These are phyloP conservation scores for Sarcomyxa edulis DNA, from an alignment of 768 basidiomycete species.

Conservation along the genomic window DNA sequence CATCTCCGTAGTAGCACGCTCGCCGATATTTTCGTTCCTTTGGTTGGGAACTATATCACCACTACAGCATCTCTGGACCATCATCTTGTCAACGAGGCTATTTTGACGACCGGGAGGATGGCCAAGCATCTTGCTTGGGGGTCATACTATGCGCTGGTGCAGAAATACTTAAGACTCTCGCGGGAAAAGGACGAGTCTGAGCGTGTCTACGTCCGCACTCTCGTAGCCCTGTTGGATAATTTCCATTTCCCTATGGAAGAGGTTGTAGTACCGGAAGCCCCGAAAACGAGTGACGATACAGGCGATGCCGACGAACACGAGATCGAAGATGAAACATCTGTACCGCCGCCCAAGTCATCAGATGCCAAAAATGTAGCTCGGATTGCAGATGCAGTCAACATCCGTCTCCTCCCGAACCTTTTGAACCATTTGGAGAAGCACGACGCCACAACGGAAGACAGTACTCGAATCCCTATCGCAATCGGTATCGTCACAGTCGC, in stretches of 20 bases:
- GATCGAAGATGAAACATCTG: conserved; percentile 13
- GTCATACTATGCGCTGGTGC: conserved; percentile 73
- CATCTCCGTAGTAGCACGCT: conserved; percentile 65
- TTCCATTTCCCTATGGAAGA: conserved; percentile 90
- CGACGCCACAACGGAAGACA: conserved; percentile 74
- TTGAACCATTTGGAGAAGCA: conserved; percentile 79
- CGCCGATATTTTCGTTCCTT: conserved; percentile 79
- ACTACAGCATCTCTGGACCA: conserved; percentile 66
- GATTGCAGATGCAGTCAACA: conserved; percentile 74
- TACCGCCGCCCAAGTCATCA: conserved; percentile 1
- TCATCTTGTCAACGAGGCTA: conserved; percentile 87
- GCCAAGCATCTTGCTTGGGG: conserved; percentile 78
- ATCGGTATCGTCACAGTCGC: conserved; percentile 85
- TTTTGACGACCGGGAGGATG: conserved; percentile 72
- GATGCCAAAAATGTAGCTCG: conserved; percentile 21
- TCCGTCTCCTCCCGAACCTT: conserved; percentile 73
- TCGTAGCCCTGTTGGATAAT: conserved; percentile 81
- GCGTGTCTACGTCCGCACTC: conserved; percentile 75
- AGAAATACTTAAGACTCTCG: conserved; percentile 71
- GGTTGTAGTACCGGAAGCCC: conserved; percentile 28
- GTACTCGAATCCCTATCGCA: conserved; percentile 82
- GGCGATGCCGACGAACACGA: conserved; percentile 26
- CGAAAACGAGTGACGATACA: conserved; percentile 19
- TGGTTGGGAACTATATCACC: conserved; percentile 76
- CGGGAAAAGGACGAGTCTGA: conserved; percentile 66